Conservation (phyloP, 768 basidiomycete species). For the Obba rivulosa region DNA sequence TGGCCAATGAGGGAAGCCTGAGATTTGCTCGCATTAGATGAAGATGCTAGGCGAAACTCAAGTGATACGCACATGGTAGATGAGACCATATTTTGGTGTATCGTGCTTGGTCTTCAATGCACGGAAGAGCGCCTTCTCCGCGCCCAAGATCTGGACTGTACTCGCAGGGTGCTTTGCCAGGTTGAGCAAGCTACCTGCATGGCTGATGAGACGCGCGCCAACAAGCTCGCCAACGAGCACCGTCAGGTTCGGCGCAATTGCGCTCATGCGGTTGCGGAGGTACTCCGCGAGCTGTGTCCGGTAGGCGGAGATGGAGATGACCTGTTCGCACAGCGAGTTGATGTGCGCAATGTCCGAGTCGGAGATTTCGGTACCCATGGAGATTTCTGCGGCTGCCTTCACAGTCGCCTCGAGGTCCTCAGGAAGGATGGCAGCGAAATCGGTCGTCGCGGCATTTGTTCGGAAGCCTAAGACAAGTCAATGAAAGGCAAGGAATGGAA, state of each 20-base stretch:
- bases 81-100: conserved; percentile 98
- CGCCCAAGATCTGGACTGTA: conserved; percentile 72
- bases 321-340: conserved; percentile 94
- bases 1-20: conserved; percentile 95
- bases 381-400: conserved; percentile 94
- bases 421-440: conserved; percentile 86
- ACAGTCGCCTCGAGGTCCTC: conserved; percentile 95
- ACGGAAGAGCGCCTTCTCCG: conserved; percentile 73
- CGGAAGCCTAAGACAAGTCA: conserved; percentile 65
- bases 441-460: conserved; percentile 83
- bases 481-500: background rate
- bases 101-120: conserved; percentile 84
- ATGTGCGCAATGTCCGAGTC: conserved; percentile 97
- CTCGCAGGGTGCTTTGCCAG: conserved; percentile 75
- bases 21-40: background rate
- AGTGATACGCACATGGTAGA: conserved; percentile 77
- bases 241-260: conserved; percentile 96
- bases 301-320: conserved; percentile 94
- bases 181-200: conserved; percentile 66
- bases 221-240: conserved; percentile 76
- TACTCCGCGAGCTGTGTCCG: conserved; percentile 94
- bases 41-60: background rate
- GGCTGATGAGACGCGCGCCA: conserved; percentile 69
- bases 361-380: conserved; percentile 99
- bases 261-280: conserved; percentile 95